These are phyloP conservation scores for Fusarium chaquense DNA, from an alignment of 2,329 filamentous ascomycete genomes.

Conservation along the genomic window DNA sequence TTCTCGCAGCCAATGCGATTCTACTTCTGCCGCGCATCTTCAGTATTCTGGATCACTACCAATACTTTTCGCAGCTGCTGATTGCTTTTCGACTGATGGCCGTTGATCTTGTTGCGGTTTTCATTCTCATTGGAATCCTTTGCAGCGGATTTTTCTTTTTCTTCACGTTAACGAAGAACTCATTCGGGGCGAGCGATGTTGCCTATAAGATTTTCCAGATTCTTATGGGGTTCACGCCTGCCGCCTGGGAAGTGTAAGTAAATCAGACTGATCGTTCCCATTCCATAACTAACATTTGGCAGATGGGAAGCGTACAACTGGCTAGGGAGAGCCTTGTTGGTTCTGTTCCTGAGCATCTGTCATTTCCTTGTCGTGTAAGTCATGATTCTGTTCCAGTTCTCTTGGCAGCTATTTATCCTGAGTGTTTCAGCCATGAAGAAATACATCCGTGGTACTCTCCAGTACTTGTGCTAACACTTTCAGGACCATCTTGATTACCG, in stretches of 20 bases:
- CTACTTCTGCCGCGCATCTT: constrained; percentile 91
- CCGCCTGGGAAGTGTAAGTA: constrained; percentile 87
- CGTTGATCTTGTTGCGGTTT: constrained; percentile 85
- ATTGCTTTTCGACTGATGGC: constrained; percentile 97
- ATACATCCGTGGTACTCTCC: not conserved
- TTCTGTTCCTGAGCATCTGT: constrained; percentile 90
- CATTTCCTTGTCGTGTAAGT: constrained; percentile 88
- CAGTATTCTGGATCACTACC: constrained; percentile 92
- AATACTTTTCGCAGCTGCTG: constrained; percentile 93
- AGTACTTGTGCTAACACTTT: constrained; percentile 12
- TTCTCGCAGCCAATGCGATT: constrained; percentile 91
- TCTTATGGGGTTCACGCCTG: constrained; percentile 94
- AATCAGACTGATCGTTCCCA: not conserved
- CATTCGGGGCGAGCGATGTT: constrained; percentile 78
- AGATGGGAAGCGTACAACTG: constrained; percentile 80
- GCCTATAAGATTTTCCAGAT: constrained; percentile 94
- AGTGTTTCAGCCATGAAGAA: not conserved
- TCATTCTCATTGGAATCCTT: constrained; percentile 84
- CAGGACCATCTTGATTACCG: constrained; percentile 89
- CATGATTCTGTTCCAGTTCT: not conserved
- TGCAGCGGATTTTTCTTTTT: constrained; percentile 97
- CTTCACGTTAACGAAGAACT: constrained; percentile 83
- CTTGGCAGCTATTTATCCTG: not conserved
- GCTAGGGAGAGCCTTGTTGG: constrained; percentile 80
- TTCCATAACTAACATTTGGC: constrained; percentile 28